Base-by-base conservation (phyloP, 495 filamentous ascomycete genomes). In the Penicillium robsamsonii region DNA sequence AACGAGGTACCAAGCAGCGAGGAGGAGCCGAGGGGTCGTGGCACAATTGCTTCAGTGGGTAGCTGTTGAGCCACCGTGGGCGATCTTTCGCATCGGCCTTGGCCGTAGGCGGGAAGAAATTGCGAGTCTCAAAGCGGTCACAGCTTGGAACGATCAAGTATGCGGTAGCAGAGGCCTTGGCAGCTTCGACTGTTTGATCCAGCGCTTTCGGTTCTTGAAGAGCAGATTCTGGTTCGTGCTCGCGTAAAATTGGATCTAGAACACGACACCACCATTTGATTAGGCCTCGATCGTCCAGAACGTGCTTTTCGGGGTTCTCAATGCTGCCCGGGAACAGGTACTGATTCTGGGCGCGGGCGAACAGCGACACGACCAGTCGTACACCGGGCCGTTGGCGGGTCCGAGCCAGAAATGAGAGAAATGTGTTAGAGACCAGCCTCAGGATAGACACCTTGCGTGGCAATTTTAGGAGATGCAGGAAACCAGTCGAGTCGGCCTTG, bases 401-500 rank as follows among this genome's bases (percentile, higher is more conserved):
- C 18, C 83, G 78, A 38, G 91, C 76, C 5, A 99, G 78, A 66
- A 87, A 87, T 15, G 79, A 74, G 27, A 99, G 74, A 65, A 97
- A 97, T 9, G 84, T 83, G 20, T 84, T 81, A 33, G 84, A 84
- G 47, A 96, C 79, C 15, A 84, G 74, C 65, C 84, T 83, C 29
- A 96, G 77, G 0, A 90, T 84, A 1, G 91, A 96, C 1, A 86
- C 81, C 5, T 82, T 82, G 17, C 81, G 81, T 44, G 79, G 74
- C 1, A 87, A 66, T 29, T 81, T 71, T 37, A 91, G 79, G 0
- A 87, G 75, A 64, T 88, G 78, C 25, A 96, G 72, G 61, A 89
- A 93, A 45, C 94, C 94, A 2, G 92, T 96, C 15, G 93, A 96
- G 71, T 99, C 94, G 46, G 94, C 94, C 73, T 99, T 99, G 53